These are phyloP conservation scores for Lanmaoa pseudosensibilis DNA, from an alignment of 768 basidiomycete genomes.

Conservation along the genomic window DNA sequence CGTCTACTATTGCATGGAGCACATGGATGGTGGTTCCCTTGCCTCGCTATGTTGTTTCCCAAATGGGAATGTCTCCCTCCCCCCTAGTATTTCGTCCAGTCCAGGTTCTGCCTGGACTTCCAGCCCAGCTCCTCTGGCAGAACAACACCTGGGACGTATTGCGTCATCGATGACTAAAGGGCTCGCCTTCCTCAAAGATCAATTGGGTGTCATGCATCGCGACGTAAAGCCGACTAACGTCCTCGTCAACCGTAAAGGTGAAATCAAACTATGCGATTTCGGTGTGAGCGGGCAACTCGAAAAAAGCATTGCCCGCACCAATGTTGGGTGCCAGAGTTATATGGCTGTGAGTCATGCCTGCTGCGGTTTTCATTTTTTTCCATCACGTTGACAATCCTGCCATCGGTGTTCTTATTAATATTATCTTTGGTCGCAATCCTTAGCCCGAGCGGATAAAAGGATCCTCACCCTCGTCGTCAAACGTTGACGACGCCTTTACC, in stretches of 20 bases:
- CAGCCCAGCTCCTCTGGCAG: slow-evolving; percentile 48
- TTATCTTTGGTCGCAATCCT: slow-evolving; percentile 1
- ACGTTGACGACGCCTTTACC: slow-evolving; percentile 33
- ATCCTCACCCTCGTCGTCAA: slow-evolving; percentile 55
- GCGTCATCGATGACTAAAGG: slow-evolving; percentile 83
- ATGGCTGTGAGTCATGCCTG: slow-evolving; percentile 76
- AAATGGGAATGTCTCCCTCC: slow-evolving; percentile 36
- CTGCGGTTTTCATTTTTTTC: background rate
- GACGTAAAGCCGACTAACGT: slow-evolving; percentile 95
- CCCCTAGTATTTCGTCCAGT: slow-evolving; percentile 33
- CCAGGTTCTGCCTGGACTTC: slow-evolving; percentile 37
- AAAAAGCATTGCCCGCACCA: slow-evolving; percentile 94
- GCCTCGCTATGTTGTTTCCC: slow-evolving; percentile 67
- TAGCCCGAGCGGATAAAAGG: slow-evolving; percentile 97
- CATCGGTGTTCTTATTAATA: background rate
- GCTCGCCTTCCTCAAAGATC: slow-evolving; percentile 93
- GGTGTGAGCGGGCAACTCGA: slow-evolving; percentile 99
- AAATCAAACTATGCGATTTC: slow-evolving; percentile 96
- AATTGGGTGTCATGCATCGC: slow-evolving; percentile 82
- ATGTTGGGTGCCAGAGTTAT: slow-evolving; percentile 97
- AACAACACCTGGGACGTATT: slow-evolving; percentile 81
- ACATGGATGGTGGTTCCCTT: slow-evolving; percentile 97
- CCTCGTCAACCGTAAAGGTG: slow-evolving; percentile 82
- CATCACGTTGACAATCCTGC: slow-evolving; percentile 2
- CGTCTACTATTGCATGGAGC: slow-evolving; percentile 99